These are phyloP conservation scores for Geosmithia putterillii DNA, from an alignment of 2,329 filamentous ascomycete genomes.

Conservation along the genomic window DNA sequence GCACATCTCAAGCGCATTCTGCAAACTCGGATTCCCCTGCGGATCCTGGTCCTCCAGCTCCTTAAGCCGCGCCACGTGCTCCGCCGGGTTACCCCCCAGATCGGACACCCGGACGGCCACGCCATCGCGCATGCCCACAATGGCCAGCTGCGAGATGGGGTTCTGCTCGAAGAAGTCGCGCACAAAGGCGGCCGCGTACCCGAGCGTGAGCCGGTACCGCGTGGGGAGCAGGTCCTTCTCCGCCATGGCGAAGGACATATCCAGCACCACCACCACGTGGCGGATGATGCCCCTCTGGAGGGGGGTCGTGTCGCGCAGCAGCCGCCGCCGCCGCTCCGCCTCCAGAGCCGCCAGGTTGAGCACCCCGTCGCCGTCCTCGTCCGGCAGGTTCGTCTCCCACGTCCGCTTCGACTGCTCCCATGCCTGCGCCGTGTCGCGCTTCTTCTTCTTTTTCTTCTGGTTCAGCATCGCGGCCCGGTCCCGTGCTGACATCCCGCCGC, in stretches of 20 bases:
- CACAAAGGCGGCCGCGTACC: conserved; percentile 78
- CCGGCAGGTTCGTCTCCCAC: conserved; percentile 57
- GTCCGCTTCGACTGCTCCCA: conserved; percentile 57
- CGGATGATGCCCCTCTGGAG: conserved; percentile 94
- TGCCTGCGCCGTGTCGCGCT: conserved; percentile 33
- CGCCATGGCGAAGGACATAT: conserved; percentile 86
- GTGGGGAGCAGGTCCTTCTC: conserved; percentile 92
- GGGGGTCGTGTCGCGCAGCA: conserved; percentile 88
- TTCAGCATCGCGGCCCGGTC: not conserved
- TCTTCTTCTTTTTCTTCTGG: no score
- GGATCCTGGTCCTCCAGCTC: conserved; percentile 54
- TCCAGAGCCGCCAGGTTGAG: conserved; percentile 70
- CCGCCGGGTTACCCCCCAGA: conserved; percentile 80
- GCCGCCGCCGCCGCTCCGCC: conserved; percentile 66
- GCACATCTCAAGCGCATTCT: conserved; percentile 94
- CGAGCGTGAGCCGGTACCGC: conserved; percentile 69
- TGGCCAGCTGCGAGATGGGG: conserved; percentile 87
- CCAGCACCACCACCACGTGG: conserved; percentile 82
- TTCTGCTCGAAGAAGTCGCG: conserved; percentile 97
- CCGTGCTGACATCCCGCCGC: no score
- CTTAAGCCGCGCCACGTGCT: conserved; percentile 70
- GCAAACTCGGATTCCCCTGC: conserved; percentile 66
- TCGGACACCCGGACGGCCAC: conserved; percentile 77
- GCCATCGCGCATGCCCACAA: conserved; percentile 88
- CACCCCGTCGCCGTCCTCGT: conserved; percentile 66